Evolutionary conservation across 768 basidiomycete species (phyloP).

Genomic region (Obba rivulosa): DNA sequence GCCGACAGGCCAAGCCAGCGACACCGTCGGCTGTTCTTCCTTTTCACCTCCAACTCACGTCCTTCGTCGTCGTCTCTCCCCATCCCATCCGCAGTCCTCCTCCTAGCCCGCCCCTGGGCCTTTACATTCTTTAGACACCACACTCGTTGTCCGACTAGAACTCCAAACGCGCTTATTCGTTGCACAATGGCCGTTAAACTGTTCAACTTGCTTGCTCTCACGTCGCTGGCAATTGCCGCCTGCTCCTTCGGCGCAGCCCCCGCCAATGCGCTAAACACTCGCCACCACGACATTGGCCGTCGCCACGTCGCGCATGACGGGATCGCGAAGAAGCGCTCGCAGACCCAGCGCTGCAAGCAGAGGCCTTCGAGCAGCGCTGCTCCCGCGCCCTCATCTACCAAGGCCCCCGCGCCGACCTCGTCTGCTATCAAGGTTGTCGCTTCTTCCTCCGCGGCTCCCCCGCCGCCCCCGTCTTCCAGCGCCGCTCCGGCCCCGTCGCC

Average conservation of each 20-base stretch:
- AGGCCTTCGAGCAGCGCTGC: constrained; percentile 28
- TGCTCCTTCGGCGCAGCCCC: constrained; percentile 41
- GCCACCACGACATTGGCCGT: constrained; percentile 34
- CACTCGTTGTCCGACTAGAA: constrained; percentile 12
- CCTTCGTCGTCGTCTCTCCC: constrained; percentile 11
- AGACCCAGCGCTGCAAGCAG: constrained; percentile 51
- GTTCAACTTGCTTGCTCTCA: constrained; percentile 53
- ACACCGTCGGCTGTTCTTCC: background rate
- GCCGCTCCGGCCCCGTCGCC: background rate
- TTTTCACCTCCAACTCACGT: background rate
- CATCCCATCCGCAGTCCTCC: constrained; percentile 8
- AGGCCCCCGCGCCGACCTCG: background rate
- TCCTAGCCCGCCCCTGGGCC: constrained; percentile 15
- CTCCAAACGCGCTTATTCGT: background rate
- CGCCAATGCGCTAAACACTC: constrained; percentile 42
- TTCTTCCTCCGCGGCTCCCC: constrained; percentile 12
- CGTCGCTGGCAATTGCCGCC: constrained; percentile 52
- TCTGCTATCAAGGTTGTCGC: constrained; percentile 8
- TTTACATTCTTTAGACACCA: constrained; percentile 24
- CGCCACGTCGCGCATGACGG: constrained; percentile 42
- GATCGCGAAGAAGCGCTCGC: constrained; percentile 37
- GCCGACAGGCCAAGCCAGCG: constrained; percentile 3
- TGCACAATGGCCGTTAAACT: constrained; percentile 34
- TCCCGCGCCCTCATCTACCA: background rate
- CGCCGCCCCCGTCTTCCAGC: constrained; percentile 14